A percentile compares a stretch with the other conserved stretches of the same genome.
These are phyloP conservation scores for Mesembryanthemum crystallinum DNA, from an alignment of 148 eudicot genomes.

Conservation along the genomic window DNA sequence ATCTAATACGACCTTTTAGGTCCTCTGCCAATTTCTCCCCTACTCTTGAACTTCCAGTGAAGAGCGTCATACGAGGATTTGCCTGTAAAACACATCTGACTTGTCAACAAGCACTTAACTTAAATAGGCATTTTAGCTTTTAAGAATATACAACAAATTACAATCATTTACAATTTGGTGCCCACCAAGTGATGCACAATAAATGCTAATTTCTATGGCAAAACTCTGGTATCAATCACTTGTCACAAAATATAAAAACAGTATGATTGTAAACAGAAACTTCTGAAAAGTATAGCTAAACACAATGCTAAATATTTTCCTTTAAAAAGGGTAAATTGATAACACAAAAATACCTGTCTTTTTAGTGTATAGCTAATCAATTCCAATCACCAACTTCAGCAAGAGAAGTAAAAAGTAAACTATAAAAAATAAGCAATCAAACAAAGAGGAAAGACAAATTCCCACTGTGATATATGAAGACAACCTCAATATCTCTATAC, in stretches of 20 bases:
- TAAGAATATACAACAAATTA: not conserved
- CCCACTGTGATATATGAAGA: not conserved
- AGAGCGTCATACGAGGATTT: conserved; percentile 95
- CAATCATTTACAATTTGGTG: not conserved
- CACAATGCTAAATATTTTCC: not conserved
- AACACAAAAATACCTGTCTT: not conserved
- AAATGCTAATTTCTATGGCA: not conserved
- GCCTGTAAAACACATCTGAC: conserved; percentile 46
- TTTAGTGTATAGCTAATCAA: not conserved
- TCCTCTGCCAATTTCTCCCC: conserved; percentile 91
- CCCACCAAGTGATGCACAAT: not conserved
- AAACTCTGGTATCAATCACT: not conserved
- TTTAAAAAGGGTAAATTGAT: not conserved
- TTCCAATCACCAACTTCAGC: too few species aligned
- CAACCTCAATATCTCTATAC: not conserved
- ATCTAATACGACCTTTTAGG: conserved; percentile 70
- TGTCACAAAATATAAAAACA: not conserved
- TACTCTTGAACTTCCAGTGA: conserved; percentile 95
- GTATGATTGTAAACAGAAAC: not conserved
- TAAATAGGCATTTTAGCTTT: not conserved
- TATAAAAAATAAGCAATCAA: too few species aligned
- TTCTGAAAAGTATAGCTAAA: not conserved
- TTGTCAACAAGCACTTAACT: conserved; percentile 2
- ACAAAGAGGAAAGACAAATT: too few species aligned
- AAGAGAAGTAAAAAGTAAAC: too few species aligned